A percentile compares a stretch with the other conserved stretches of the same genome.
Conservation (phyloP, 345 rosid species). For the Lepidium didymum region DNA sequence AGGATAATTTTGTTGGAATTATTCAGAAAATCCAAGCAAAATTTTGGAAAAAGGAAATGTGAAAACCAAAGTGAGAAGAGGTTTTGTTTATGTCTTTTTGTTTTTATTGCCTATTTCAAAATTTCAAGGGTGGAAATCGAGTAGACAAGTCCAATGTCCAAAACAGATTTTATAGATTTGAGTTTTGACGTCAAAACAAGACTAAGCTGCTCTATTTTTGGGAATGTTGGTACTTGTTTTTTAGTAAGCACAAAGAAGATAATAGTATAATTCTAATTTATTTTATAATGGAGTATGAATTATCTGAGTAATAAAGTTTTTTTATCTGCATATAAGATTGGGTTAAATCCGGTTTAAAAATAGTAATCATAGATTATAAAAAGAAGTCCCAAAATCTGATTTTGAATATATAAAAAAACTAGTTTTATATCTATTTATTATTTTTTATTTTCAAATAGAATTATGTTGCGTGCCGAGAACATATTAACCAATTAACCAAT, state of each 20-base stretch:
- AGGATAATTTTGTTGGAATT: conserved; percentile 7
- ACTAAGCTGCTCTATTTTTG: background rate
- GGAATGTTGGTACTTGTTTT: no score
- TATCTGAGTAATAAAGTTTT: no score
- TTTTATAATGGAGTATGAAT: no score
- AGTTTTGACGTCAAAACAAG: background rate
- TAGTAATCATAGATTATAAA: background rate
- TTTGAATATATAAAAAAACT: no score
- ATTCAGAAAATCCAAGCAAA: background rate
- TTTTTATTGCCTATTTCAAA: conserved; percentile 7
- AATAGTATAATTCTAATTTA: no score
- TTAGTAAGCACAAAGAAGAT: no score
- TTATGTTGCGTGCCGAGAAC: no score
- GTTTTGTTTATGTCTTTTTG: background rate
- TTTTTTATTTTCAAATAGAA: background rate
- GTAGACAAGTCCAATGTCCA: background rate
- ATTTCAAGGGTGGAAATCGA: conserved; percentile 3
- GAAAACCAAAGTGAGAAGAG: conserved; percentile 7
- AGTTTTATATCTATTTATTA: background rate
- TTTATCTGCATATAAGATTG: background rate
- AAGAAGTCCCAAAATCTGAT: background rate
- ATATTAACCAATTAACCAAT: no score
- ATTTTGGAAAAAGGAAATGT: background rate
- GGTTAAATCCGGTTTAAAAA: background rate
- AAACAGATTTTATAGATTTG: background rate